These are phyloP conservation scores for Taxawa tesnikishii DNA, from an alignment of 2,329 filamentous ascomycete genomes.

Conservation along the genomic window DNA sequence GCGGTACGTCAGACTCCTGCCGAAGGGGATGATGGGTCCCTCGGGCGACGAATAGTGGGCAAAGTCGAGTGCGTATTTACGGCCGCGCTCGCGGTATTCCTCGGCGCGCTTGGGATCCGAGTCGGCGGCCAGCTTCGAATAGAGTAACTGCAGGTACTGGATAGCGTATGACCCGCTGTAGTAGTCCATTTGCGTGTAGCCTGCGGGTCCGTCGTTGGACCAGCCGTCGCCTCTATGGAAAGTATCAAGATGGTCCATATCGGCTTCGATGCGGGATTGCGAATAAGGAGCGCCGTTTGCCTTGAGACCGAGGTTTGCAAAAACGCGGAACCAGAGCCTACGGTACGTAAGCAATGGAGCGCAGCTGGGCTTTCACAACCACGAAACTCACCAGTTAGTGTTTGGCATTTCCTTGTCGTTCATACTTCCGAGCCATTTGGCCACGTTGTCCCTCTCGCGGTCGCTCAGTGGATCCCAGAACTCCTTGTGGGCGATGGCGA, in stretches of 20 bases:
- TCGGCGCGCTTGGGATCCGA: conserved; percentile 51
- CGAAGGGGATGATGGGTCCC: conserved; percentile 62
- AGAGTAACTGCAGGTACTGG: conserved; percentile 66
- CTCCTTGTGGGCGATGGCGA: conserved; percentile 52
- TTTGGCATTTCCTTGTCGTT: conserved; percentile 60
- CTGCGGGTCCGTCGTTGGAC: conserved; percentile 66
- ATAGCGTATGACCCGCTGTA: conserved; percentile 76
- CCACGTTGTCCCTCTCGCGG: conserved; percentile 52
- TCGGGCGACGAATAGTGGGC: conserved; percentile 65
- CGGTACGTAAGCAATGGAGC: too few species aligned
- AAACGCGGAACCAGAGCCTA: conserved; percentile 76
- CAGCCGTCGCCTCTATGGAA: conserved; percentile 75
- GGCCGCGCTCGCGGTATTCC: conserved; percentile 58
- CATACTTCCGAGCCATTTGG: conserved; percentile 62
- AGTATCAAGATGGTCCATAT: conserved; percentile 66
- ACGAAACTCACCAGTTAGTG: conserved; percentile 56
- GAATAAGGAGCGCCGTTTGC: conserved; percentile 63
- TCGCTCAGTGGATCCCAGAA: conserved; percentile 56
- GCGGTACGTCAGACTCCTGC: conserved; percentile 67
- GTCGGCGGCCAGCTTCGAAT: conserved; percentile 57
- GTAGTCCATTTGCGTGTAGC: conserved; percentile 75
- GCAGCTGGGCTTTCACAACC: too few species aligned
- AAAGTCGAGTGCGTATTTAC: conserved; percentile 56
- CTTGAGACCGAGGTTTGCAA: conserved; percentile 66
- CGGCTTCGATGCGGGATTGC: conserved; percentile 55